Conservation (phyloP, 2,329 filamentous ascomycete species). For the Peltaster fructicola region DNA sequence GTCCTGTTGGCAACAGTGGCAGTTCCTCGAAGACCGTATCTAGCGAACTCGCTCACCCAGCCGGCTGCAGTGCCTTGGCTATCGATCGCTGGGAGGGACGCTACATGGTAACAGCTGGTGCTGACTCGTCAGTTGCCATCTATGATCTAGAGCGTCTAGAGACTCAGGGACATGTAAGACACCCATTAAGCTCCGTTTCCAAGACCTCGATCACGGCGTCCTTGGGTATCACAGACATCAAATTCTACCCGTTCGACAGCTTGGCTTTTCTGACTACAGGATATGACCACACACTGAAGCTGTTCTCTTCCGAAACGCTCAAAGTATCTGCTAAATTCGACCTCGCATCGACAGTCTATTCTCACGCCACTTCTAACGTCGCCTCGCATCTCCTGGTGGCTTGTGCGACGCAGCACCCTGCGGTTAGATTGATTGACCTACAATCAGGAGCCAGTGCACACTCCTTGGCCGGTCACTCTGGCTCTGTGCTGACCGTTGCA, state of each 20-base stretch:
- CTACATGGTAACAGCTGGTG: constrained; percentile 67
- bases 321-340: constrained; percentile 47
- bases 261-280: constrained; percentile 60
- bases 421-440: constrained; percentile 71
- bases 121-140: constrained; percentile 65
- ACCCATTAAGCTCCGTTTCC: constrained; percentile 32
- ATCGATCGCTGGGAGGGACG: constrained; percentile 69
- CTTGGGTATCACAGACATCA: constrained; percentile 57
- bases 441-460: constrained; percentile 55
- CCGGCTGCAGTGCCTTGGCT: constrained; percentile 62
- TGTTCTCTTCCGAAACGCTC: constrained; percentile 51
- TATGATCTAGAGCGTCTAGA: constrained; percentile 59
- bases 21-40: constrained; percentile 4
- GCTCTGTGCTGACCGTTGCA: constrained; percentile 40
- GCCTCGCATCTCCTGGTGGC: constrained; percentile 63
- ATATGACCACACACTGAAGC: constrained; percentile 59
- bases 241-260: constrained; percentile 63
- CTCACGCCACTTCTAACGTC: constrained; percentile 60
- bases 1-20: constrained; percentile 3
- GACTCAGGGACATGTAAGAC: constrained; percentile 8
- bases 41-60: constrained; percentile 50
- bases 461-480: constrained; percentile 31
- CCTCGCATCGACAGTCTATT: constrained; percentile 51
- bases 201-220: constrained; percentile 34
- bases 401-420: constrained; percentile 71